A percentile compares a stretch with the other conserved stretches of the same genome.
Conservation (phyloP, 2,329 filamentous ascomycete genomes). For the Fusarium sterilihyphosum region DNA sequence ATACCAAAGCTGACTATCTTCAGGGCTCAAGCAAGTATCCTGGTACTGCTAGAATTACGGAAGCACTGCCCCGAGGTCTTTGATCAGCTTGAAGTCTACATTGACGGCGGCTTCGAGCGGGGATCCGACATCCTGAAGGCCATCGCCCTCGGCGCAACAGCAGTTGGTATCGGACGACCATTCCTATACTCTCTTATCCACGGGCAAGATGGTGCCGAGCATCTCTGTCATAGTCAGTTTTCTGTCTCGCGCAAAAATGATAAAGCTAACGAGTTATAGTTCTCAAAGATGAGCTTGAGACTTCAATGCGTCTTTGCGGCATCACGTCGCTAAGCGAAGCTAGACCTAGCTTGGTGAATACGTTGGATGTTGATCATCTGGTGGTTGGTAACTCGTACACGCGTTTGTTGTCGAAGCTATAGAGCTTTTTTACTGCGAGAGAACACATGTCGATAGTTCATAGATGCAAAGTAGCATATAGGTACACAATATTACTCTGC, state of each 20-base stretch:
- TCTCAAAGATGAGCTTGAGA: constrained; percentile 46
- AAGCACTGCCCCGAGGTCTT: constrained; percentile 59
- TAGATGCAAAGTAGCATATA: not conserved
- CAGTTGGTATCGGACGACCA: constrained; percentile 63
- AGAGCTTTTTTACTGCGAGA: fast-evolving
- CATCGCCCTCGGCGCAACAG: constrained; percentile 62
- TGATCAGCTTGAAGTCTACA: constrained; percentile 59
- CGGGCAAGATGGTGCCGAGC: constrained; percentile 63
- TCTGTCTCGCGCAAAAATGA: fast-evolving
- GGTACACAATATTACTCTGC: not conserved
- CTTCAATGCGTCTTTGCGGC: constrained; percentile 44
- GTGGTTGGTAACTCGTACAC: constrained; percentile 18
- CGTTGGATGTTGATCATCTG: constrained; percentile 45
- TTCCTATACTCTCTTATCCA: constrained; percentile 63
- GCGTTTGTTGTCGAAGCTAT: constrained; percentile 27
- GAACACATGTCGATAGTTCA: not conserved
- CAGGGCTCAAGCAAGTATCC: constrained; percentile 54
- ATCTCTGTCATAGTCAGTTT: constrained; percentile 64
- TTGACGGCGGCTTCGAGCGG: constrained; percentile 63
- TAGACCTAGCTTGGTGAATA: constrained; percentile 42
- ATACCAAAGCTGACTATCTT: no score
- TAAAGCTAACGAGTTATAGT: constrained; percentile 1
- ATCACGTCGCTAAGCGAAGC: constrained; percentile 44
- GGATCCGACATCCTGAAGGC: constrained; percentile 65
- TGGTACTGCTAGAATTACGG: constrained; percentile 62